Percentiles rank a stretch among this genome's conserved stretches.
Evolutionary conservation across 306 rosid genomes (phyloP).

Genomic region (Gillenia trifoliata): DNA sequence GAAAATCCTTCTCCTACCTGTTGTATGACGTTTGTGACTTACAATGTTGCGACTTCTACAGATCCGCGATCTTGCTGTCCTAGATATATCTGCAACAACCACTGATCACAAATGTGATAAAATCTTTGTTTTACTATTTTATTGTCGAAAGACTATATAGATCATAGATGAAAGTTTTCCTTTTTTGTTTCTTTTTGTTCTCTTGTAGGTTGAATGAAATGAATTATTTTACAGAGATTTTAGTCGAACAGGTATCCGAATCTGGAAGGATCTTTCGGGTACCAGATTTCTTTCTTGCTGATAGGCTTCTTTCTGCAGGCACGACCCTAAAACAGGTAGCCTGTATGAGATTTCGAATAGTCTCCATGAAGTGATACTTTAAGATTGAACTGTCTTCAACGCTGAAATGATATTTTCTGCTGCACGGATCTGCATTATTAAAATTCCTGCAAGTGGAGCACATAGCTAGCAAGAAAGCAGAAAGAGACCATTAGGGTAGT

Average conservation of each 20-base stretch:
- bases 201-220: slow-evolving; percentile 79
- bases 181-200: slow-evolving; percentile 5
- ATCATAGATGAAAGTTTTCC: slow-evolving; percentile 9
- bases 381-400: slow-evolving; percentile 5
- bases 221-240: slow-evolving; percentile 94
- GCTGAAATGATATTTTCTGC: slow-evolving; percentile 14
- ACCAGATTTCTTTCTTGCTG: slow-evolving; percentile 76
- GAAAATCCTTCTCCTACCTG: no score
- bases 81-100: slow-evolving; percentile 86
- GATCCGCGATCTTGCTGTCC: slow-evolving; percentile 73
- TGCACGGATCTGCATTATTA: slow-evolving; percentile 35
- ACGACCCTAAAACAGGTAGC: slow-evolving; percentile 72
- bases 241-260: no score
- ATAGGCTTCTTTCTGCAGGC: slow-evolving; percentile 75
- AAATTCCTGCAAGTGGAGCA: slow-evolving; percentile 72
- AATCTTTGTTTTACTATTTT: slow-evolving; percentile 21
- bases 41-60: slow-evolving; percentile 30
- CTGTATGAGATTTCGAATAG: background rate
- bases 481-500: slow-evolving; percentile 49
- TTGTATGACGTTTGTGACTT: background rate
- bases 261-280: no score
- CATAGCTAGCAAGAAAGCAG: slow-evolving; percentile 86
- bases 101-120: slow-evolving; percentile 66
- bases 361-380: no score
- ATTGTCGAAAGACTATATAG: slow-evolving; percentile 25